Conservation (phyloP, 1,284 basidiomycete genomes). For the Cutaneotrichosporon curvatum region DNA sequence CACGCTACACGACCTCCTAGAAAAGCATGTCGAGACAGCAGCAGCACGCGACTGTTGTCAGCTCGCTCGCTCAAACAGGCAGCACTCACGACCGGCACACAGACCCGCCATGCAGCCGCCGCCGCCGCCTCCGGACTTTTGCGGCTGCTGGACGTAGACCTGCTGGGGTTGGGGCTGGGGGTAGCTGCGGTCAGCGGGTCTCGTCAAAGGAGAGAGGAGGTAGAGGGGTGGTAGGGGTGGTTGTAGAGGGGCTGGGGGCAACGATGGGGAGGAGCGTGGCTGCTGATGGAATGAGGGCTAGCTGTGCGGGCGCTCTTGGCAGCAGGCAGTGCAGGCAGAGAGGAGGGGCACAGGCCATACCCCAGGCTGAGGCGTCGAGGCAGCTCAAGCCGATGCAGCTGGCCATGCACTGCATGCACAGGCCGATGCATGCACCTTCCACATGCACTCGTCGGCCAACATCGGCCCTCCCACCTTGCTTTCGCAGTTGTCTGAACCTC, state of each 20-base stretch:
- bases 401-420: too few species aligned
- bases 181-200: conserved; percentile 22
- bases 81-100: conserved; percentile 29
- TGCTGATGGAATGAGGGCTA: not conserved
- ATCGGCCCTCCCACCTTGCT: not conserved
- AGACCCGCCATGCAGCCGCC: conserved; percentile 30
- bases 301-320: not conserved
- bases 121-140: conserved; percentile 16
- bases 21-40: too few species aligned
- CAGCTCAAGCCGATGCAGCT: too few species aligned
- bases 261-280: not conserved
- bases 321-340: not conserved
- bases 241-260: not conserved
- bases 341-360: not conserved
- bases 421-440: too few species aligned
- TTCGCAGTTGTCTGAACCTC: too few species aligned
- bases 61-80: too few species aligned
- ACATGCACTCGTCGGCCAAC: not conserved
- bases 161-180: conserved; percentile 42
- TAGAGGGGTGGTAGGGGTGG: too few species aligned
- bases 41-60: too few species aligned
- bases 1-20: too few species aligned
- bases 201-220: too few species aligned
- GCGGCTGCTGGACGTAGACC: conserved; percentile 38
- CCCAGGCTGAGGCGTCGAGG: not conserved